These are phyloP conservation scores for Ogataea dorogensis DNA, from an alignment of 805 yeast genomes.

Conservation along the genomic window DNA sequence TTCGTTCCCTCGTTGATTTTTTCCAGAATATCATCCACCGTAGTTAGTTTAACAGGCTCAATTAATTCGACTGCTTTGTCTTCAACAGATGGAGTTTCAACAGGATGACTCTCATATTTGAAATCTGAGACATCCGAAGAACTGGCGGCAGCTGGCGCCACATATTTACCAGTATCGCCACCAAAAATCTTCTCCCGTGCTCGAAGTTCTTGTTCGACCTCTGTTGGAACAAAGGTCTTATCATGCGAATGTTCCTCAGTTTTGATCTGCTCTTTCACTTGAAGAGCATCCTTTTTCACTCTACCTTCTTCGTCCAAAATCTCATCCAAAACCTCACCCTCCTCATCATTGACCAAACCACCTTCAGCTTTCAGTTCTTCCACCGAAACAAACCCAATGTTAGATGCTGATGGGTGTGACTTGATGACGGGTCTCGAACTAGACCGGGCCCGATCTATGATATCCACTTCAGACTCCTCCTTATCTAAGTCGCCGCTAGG, in stretches of 20 bases:
- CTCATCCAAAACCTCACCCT: slow-evolving; percentile 51
- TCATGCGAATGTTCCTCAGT: slow-evolving; percentile 6
- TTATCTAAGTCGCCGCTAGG: slow-evolving; percentile 21
- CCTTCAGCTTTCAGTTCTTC: slow-evolving; percentile 43
- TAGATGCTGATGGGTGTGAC: slow-evolving; percentile 33
- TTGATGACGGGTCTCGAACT: slow-evolving; percentile 44
- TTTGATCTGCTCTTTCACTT: slow-evolving; percentile 23
- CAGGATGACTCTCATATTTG: slow-evolving; percentile 15
- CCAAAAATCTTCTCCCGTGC: slow-evolving; percentile 27
- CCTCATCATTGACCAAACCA: slow-evolving; percentile 58
- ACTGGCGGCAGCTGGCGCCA: slow-evolving; percentile 36
- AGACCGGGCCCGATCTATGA: slow-evolving; percentile 24
- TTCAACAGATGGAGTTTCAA: slow-evolving; percentile 9
- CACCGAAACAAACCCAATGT: slow-evolving; percentile 27
- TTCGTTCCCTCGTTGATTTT: slow-evolving; percentile 33
- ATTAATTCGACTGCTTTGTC: slow-evolving; percentile 18
- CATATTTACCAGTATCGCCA: slow-evolving; percentile 32
- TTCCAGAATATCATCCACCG: slow-evolving; percentile 34
- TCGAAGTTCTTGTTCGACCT: slow-evolving; percentile 6
- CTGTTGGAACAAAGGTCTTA: slow-evolving; percentile 1
- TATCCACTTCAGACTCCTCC: slow-evolving; percentile 10
- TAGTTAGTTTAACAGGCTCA: slow-evolving; percentile 25
- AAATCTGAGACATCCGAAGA: slow-evolving; percentile 20
- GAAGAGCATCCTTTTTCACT: slow-evolving; percentile 47
- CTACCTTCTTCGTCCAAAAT: slow-evolving; percentile 54